These are phyloP conservation scores for Trichoderma semiorbis DNA, from an alignment of 2,329 filamentous ascomycete species.

Conservation along the genomic window DNA sequence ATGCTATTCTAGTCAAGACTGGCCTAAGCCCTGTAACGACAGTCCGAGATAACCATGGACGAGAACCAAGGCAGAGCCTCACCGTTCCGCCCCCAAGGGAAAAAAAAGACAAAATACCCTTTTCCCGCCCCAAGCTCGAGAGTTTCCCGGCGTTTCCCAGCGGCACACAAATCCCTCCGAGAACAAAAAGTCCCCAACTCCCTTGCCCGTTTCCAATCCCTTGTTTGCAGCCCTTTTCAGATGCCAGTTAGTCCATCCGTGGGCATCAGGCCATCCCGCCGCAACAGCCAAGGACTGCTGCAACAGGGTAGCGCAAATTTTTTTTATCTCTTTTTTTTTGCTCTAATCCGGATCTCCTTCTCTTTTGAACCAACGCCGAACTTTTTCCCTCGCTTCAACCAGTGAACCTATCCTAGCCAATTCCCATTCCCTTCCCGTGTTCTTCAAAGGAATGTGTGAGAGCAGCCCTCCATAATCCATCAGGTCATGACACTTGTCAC, in stretches of 20 bases:
- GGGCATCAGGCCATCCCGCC: conserved; percentile 11
- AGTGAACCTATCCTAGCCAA: conserved; percentile 2
- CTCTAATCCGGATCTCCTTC: conserved; percentile 5
- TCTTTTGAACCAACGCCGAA: conserved; percentile 16
- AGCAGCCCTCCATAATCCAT: neutral
- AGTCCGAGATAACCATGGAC: neutral
- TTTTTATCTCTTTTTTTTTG: neutral
- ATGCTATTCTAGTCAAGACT: neutral
- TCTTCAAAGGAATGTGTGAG: conserved; percentile 3
- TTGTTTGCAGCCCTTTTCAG: conserved; percentile 13
- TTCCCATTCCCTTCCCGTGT: neutral
- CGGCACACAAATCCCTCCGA: neutral
- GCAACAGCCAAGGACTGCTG: conserved; percentile 11
- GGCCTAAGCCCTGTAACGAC: conserved; percentile 13
- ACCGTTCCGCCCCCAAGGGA: neutral
- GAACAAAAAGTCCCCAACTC: conserved; percentile 1
- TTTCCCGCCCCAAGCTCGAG: neutral
- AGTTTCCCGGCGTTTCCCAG: neutral
- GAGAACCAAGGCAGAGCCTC: neutral
- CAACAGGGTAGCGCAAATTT: conserved; percentile 12
- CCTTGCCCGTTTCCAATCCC: conserved; percentile 14
- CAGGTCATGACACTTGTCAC: neutral
- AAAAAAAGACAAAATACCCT: neutral
- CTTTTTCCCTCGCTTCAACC: neutral
- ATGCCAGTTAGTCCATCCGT: neutral